Evolutionary conservation across 2,329 filamentous ascomycete species (phyloP).

Genomic region (Alternaria brassicicola): DNA sequence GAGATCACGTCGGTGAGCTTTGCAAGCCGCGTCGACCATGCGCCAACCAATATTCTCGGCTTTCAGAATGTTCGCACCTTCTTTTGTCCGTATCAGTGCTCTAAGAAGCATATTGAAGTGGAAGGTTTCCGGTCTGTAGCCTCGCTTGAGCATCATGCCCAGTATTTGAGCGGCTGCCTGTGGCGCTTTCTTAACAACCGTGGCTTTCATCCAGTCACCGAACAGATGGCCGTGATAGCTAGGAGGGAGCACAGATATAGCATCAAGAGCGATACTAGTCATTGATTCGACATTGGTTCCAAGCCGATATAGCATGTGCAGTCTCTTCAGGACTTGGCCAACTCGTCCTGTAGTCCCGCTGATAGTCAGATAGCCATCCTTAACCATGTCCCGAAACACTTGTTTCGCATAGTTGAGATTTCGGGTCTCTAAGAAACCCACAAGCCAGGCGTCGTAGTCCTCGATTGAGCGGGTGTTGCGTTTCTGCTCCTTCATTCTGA

Average conservation of each 20-base stretch:
- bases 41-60: conserved; percentile 47
- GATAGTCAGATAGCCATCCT: conserved; percentile 51
- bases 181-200: conserved; percentile 67
- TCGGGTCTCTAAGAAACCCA: conserved; percentile 71
- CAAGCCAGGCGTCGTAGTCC: conserved; percentile 77
- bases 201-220: conserved; percentile 84
- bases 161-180: conserved; percentile 75
- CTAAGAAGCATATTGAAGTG: conserved; percentile 84
- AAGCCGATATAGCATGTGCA: conserved; percentile 38
- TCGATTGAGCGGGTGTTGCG: conserved; percentile 66
- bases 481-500: conserved; percentile 66
- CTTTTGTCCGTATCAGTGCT: conserved; percentile 68
- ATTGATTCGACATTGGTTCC: conserved; percentile 38
- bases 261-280: conserved; percentile 43
- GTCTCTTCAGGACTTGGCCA: conserved; percentile 29
- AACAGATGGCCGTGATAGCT: conserved; percentile 77
- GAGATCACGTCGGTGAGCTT: not conserved
- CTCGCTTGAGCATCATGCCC: conserved; percentile 73
- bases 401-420: conserved; percentile 71
- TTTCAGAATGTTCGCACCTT: conserved; percentile 28
- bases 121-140: conserved; percentile 71
- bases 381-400: conserved; percentile 91
- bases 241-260: conserved; percentile 60
- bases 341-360: conserved; percentile 45
- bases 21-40: conserved; percentile 40